Base-by-base conservation (phyloP, 106 monocot species). In the Hemerocallis citrina region DNA sequence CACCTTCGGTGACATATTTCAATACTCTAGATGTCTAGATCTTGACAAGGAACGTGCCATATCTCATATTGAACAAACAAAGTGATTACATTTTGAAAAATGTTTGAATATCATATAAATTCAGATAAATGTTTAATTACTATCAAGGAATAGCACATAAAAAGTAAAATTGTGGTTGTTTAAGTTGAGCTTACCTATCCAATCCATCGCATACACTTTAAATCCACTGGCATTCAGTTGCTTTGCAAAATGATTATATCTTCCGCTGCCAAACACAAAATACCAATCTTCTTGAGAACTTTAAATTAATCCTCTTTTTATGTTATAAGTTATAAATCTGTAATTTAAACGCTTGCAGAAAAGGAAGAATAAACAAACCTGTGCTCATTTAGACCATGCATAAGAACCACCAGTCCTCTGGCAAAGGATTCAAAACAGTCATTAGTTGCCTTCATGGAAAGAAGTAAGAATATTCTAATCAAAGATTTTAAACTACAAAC, bases 301-400 rank as follows among this genome's bases (percentile, higher is more conserved):
- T 24, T 17, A 25, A 40, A 55, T 30, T n/a, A n/a, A n/a, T n/a
- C n/a, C n/a, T n/a, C n/a, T n/a, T n/a, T n/a, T n/a, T n/a, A n/a
- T n/a, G n/a, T n/a, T 33, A 11, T 36, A 61, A 14, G 54, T 28
- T 8, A 38, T 3, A 30, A 39, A 4, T 37, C 35, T 13, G 39
- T 19, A 69, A n/a, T n/a, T n/a, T n/a, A n/a, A n/a, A n/a, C n/a
- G 46, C 12, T 10, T 25, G 17, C 7, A 19, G 1, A 23, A 25
- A 19, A 32, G 35, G n/a, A 36, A 16, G 22, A 44, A 30, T 34
- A 15, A 19, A 54, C 33, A 36, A 58, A 94, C 93, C 93, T 83
- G 79, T 94, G 93, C 55, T 94, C 93, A 59, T 94, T 94, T 59
- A 94, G 34, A 5, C 89, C 93, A 70, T 94, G 93, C 77, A 94